These are phyloP conservation scores for Sutorius eximius DNA, from an alignment of 1,284 basidiomycete species.

Conservation along the genomic window DNA sequence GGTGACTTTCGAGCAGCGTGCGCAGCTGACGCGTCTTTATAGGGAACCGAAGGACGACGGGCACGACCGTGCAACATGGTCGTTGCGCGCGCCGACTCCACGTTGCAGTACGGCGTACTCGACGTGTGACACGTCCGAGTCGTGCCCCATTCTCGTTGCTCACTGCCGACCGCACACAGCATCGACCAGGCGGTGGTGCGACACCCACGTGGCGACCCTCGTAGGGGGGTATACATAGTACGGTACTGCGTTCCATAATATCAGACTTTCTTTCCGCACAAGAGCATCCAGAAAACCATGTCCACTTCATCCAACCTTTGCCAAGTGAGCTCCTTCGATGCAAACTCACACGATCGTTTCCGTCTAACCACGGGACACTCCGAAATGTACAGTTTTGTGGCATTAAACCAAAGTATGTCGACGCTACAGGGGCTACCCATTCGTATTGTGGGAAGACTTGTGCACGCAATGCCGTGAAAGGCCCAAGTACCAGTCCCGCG, in stretches of 20 bases:
- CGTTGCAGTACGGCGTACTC: slow-evolving; percentile 24
- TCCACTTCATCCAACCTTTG: slow-evolving; percentile 23
- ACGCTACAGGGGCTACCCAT: slow-evolving; percentile 53
- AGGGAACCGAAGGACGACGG: slow-evolving; percentile 5
- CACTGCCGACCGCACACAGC: slow-evolving; percentile 2
- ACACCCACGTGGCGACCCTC: slow-evolving; percentile 25
- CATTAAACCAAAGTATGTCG: slow-evolving; percentile 55
- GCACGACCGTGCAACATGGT: slow-evolving; percentile 22
- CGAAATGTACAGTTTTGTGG: slow-evolving; percentile 48
- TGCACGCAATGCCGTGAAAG: slow-evolving; percentile 42
- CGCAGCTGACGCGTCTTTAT: slow-evolving; percentile 19
- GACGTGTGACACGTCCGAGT: slow-evolving; percentile 21
- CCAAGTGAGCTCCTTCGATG: slow-evolving; percentile 23
- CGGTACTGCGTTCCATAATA: not conserved
- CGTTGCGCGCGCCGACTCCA: slow-evolving; percentile 16
- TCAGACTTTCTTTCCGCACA: not conserved
- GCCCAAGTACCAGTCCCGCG: slow-evolving; percentile 13
- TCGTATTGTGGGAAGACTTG: slow-evolving; percentile 62
- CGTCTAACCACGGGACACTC: not conserved
- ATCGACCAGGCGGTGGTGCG: slow-evolving; percentile 18
- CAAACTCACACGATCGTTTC: slow-evolving; percentile 15
- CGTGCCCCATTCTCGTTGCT: slow-evolving; percentile 15
- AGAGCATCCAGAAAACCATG: slow-evolving; percentile 12
- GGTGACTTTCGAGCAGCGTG: not conserved
- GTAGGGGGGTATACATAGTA: slow-evolving; percentile 25